Evolutionary conservation across 495 filamentous ascomycete species (phyloP).

Genomic region (Aspergillus sclerotiicarbonarius): DNA sequence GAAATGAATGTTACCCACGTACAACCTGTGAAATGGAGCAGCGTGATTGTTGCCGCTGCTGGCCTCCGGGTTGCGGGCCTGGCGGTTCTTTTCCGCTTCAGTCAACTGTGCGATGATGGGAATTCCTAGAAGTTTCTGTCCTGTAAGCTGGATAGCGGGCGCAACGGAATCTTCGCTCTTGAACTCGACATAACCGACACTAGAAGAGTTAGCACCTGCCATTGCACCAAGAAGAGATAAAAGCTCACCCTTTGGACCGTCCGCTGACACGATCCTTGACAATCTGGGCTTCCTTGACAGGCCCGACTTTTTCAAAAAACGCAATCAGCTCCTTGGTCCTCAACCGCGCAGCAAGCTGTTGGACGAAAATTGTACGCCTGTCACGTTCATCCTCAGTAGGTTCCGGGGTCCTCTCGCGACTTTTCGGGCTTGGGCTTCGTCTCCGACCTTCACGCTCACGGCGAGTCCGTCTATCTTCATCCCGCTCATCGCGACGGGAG

Average conservation of each 20-base stretch:
- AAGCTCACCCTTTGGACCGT: conserved; percentile 89
- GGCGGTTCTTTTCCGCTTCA: conserved; percentile 98
- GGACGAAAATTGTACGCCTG: conserved; percentile 94
- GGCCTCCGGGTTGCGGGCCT: conserved; percentile 80
- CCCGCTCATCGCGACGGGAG: conserved; percentile 49
- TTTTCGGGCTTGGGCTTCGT: conserved; percentile 45
- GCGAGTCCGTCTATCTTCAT: conserved; percentile 50
- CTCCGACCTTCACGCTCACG: conserved; percentile 57
- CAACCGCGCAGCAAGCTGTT: conserved; percentile 91
- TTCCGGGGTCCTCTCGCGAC: conserved; percentile 55
- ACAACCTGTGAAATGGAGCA: conserved; percentile 96
- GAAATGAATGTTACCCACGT: conserved; percentile 99
- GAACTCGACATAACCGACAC: conserved; percentile 99
- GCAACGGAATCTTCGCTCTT: conserved; percentile 92
- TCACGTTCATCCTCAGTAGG: conserved; percentile 95
- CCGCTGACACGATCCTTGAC: conserved; percentile 98
- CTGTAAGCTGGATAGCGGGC: conserved; percentile 95
- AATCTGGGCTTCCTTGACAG: conserved; percentile 96
- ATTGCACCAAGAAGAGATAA: not conserved
- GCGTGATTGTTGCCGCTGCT: conserved; percentile 63
- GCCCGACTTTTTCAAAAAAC: conserved; percentile 96
- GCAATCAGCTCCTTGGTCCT: conserved; percentile 88
- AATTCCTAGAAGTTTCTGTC: conserved; percentile 97
- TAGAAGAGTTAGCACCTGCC: conserved; percentile 35
- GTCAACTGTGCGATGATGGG: conserved; percentile 98